Evolutionary conservation across 495 filamentous ascomycete genomes (phyloP), one percentile per base, ranked within the genome.

Genomic region (Lophiostoma macrostomum): DNA sequence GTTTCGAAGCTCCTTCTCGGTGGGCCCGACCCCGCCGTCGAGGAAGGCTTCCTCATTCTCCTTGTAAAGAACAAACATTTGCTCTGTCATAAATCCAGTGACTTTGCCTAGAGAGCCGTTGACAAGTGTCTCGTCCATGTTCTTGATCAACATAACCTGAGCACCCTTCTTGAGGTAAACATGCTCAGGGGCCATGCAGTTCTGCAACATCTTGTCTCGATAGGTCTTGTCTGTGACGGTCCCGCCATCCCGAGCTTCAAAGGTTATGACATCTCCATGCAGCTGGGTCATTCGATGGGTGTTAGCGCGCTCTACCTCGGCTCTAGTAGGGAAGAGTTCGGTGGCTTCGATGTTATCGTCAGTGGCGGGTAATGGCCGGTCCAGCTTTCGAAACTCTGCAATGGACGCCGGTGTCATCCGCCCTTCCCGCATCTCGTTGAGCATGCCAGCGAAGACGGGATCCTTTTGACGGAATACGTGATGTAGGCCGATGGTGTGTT

Each of bases 91-190:
- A 69, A 98, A 97, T 2, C 76, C 84, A 4, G 86, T 70, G 2
- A 98, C 85, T 40, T 82, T 86, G 1, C 93, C 93, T 30, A 97
- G 78, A 0, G 93, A 94, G 4, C 93, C 93, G 58, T 98, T 98
- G 50, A 97, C 93, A 1, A 97, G 80, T 0, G 77, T 80, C 2
- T 96, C 91, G 67, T 98, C 93, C 74, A 96, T 83, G 64, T 98
- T 98, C 65, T 98, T 98, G 76, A 97, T 96, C n/a, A 98, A 71
- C 93, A 98, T 97, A 23, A 98, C 94, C 65, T 97, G 94, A 0
- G 90, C 84, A 14, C 89, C 89, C 60, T 91, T 87, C 69, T 96
- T 97, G 35, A 98, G 74, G 37, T 84, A 78, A 14, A 97, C 79
- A 0, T 63, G 56, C 24, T 76, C 76, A 3, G 93, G 90, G 0